Evolutionary conservation across 768 basidiomycete genomes (phyloP).

Genomic region (Auricularia sp.): DNA sequence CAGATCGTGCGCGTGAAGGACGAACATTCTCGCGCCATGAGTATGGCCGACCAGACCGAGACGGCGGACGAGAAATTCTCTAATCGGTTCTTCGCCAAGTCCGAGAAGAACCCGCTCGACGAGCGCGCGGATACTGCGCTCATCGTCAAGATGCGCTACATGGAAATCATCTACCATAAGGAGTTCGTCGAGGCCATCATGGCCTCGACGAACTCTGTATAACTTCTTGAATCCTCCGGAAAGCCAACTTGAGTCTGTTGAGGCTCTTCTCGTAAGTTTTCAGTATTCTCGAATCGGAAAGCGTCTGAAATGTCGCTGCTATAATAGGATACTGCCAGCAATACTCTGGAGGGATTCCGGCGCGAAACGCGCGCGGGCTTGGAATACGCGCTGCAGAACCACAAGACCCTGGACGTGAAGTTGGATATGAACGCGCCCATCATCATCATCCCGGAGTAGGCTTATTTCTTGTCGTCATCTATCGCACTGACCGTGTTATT

Average conservation of each 20-base stretch:
- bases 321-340: slow-evolving; percentile 73
- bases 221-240: slow-evolving; percentile 89
- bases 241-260: slow-evolving; percentile 91
- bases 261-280: slow-evolving; percentile 63
- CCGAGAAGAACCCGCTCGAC: slow-evolving; percentile 88
- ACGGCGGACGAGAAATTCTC: slow-evolving; percentile 20
- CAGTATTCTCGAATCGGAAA: too few relatives aligned
- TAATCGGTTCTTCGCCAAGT: slow-evolving; percentile 64
- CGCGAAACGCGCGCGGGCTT: slow-evolving; percentile 91
- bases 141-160: slow-evolving; percentile 81
- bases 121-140: slow-evolving; percentile 85
- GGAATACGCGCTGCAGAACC: slow-evolving; percentile 84
- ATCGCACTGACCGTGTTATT: not conserved
- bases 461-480: slow-evolving; percentile 23
- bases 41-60: slow-evolving; percentile 14
- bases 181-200: slow-evolving; percentile 84
- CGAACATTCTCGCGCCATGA: slow-evolving; percentile 15
- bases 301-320: not conserved
- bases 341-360: slow-evolving; percentile 85
- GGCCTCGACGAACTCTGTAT: slow-evolving; percentile 22
- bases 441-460: slow-evolving; percentile 92
- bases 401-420: slow-evolving; percentile 94
- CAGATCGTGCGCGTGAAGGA: slow-evolving; percentile 85
- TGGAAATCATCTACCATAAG: slow-evolving; percentile 94
- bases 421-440: slow-evolving; percentile 95